Percentiles rank a stretch among this genome's conserved stretches.
phyloP scores from a whole-genome alignment of 805 yeast species.

The Candida insectorum region DNA sequence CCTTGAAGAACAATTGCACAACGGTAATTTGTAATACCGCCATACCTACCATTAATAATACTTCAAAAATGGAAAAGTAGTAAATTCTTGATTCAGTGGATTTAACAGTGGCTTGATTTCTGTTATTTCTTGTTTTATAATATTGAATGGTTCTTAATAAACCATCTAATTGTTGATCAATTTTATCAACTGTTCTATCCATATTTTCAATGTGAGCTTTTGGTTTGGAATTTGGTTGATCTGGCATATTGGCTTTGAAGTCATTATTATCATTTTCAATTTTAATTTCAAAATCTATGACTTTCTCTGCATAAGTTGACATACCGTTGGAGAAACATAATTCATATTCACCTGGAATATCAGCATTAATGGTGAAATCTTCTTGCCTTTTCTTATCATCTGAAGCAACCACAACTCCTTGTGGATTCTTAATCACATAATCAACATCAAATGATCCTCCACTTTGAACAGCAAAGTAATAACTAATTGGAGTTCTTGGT shows the following conservation, averaged over 20 bases:
- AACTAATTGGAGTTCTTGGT: conserved; percentile 60
- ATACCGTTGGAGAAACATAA: conserved; percentile 82
- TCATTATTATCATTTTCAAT: conserved; percentile 36
- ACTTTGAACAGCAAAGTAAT: conserved; percentile 78
- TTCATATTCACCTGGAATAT: conserved; percentile 72
- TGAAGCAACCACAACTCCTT: conserved; percentile 47
- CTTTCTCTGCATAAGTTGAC: conserved; percentile 79
- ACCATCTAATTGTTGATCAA: conserved; percentile 57
- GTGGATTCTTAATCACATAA: conserved; percentile 60
- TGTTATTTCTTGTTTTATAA: conserved; percentile 84
- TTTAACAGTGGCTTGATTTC: conserved; percentile 86
- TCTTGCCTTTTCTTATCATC: conserved; percentile 73
- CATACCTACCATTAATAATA: conserved; percentile 71
- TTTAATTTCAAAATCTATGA: conserved; percentile 77
- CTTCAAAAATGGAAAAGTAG: conserved; percentile 71
- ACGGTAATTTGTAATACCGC: conserved; percentile 65
- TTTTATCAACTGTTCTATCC: conserved; percentile 51
- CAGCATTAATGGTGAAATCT: conserved; percentile 70
- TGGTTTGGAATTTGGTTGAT: conserved; percentile 44
- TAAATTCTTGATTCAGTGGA: conserved; percentile 76
- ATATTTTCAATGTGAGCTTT: conserved; percentile 51
- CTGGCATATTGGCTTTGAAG: conserved; percentile 63
- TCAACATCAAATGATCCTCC: conserved; percentile 82
- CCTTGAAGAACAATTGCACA: conserved; percentile 69
- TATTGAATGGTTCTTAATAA: conserved; percentile 65